Evolutionary conservation across 306 rosid genomes (phyloP).

Genomic region (Adenanthera pavonina): DNA sequence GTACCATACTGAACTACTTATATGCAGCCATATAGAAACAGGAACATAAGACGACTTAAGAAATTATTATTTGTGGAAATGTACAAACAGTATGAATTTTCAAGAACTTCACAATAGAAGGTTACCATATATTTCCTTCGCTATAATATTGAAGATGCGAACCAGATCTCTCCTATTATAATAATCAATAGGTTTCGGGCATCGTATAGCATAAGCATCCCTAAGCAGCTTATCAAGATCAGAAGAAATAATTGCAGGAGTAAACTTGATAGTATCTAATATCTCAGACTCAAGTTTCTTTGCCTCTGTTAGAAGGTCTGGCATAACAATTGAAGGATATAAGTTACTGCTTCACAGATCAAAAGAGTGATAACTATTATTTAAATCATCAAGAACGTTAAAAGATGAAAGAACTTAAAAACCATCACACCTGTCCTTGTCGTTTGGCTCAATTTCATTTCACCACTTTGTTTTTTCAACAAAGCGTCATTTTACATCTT

Average conservation of each 20-base stretch:
- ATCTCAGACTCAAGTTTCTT: slow-evolving; percentile 37
- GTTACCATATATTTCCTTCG: slow-evolving; percentile 55
- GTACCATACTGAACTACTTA: neutral
- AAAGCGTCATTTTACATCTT: neutral
- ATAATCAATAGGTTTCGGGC: slow-evolving; percentile 55
- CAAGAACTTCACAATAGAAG: slow-evolving; percentile 20
- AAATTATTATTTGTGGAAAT: slow-evolving; percentile 22
- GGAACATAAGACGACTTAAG: slow-evolving; percentile 30
- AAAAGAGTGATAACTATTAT: neutral
- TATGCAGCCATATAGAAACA: slow-evolving; percentile 13
- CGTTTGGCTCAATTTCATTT: neutral
- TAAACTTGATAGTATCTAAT: slow-evolving; percentile 38
- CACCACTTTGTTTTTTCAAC: neutral
- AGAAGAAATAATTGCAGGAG: neutral
- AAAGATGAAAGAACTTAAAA: neutral
- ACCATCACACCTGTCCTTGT: neutral
- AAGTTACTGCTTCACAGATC: slow-evolving; percentile 26
- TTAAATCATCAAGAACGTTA: slow-evolving; percentile 2
- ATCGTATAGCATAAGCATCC: slow-evolving; percentile 36
- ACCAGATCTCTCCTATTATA: slow-evolving; percentile 45
- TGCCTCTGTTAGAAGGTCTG: slow-evolving; percentile 39
- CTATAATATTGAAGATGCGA: slow-evolving; percentile 52
- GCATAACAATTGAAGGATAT: slow-evolving; percentile 23
- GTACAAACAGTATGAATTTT: neutral
- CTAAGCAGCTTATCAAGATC: slow-evolving; percentile 48